Conservation (phyloP, 2,329 filamentous ascomycete genomes). For the Didymella glomerata region DNA sequence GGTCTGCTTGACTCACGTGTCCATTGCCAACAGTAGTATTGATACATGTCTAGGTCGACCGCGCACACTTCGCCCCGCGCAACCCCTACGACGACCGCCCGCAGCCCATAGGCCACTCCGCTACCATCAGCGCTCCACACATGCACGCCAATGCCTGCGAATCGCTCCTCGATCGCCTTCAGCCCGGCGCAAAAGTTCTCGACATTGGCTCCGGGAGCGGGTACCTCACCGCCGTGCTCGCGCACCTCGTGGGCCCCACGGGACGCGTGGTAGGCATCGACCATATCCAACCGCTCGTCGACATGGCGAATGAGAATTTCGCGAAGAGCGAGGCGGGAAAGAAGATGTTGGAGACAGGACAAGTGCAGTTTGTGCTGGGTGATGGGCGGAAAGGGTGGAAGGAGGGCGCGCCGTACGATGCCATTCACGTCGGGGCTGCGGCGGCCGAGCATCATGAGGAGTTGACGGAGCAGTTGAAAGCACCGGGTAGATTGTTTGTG, state of each 20-base stretch:
- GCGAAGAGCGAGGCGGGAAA: conserved; percentile 56
- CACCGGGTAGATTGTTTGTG: conserved; percentile 83
- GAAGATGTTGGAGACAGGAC: conserved; percentile 68
- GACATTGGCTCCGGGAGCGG: conserved; percentile 61
- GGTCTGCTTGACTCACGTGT: background rate
- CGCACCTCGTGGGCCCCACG: conserved; percentile 71
- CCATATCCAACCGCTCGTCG: conserved; percentile 58
- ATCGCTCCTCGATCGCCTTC: conserved; percentile 66
- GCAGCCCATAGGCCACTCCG: conserved; percentile 71
- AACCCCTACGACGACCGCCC: conserved; percentile 77
- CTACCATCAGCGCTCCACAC: conserved; percentile 77
- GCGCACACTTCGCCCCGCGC: conserved; percentile 79
- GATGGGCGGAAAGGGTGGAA: conserved; percentile 65
- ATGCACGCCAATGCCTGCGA: conserved; percentile 75
- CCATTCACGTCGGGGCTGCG: conserved; percentile 93
- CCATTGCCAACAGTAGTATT: no score
- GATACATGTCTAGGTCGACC: conserved; percentile 71
- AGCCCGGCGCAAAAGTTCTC: conserved; percentile 59
- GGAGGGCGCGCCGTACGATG: conserved; percentile 74
- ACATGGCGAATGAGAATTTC: conserved; percentile 54
- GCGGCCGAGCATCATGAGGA: conserved; percentile 75
- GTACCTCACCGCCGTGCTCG: conserved; percentile 89
- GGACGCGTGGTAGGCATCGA: conserved; percentile 59
- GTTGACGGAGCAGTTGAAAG: conserved; percentile 78
- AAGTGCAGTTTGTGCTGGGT: conserved; percentile 74